Conservation (phyloP, 1,284 basidiomycete species). For the Mycena sp. region DNA sequence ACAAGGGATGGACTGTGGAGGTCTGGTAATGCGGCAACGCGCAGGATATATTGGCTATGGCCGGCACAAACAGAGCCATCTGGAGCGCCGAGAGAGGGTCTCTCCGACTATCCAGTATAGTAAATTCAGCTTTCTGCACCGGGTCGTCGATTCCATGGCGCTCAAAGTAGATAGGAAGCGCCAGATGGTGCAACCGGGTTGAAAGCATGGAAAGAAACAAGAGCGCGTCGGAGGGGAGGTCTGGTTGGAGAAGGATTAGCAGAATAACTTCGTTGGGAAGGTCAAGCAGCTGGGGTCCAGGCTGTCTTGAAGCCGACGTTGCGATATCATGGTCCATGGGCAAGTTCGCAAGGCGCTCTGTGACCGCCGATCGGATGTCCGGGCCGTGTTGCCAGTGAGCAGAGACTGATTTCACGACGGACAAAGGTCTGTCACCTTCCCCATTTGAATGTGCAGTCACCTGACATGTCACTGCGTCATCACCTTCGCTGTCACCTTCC, state of each 20-base stretch:
- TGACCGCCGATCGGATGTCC: no score
- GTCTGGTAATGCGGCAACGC: conserved; percentile 12
- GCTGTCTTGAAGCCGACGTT: no score
- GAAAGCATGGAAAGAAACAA: conserved; percentile 29
- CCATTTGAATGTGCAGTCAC: no score
- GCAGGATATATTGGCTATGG: conserved; percentile 23
- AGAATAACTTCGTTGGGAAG: conserved; percentile 36
- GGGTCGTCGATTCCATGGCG: conserved; percentile 28
- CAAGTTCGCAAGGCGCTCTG: no score
- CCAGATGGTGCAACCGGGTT: conserved; percentile 28
- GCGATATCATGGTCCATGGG: no score
- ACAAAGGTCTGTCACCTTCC: no score
- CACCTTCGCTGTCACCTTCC: no score
- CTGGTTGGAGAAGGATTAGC: conserved; percentile 27
- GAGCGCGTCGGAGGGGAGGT: conserved; percentile 20
- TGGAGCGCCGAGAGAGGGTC: conserved; percentile 25
- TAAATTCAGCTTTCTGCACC: conserved; percentile 6
- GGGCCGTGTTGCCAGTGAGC: no score
- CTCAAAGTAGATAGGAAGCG: conserved; percentile 32
- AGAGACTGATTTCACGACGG: no score
- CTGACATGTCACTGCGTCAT: no score
- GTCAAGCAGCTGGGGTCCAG: conserved; percentile 18
- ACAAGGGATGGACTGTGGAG: conserved; percentile 5
- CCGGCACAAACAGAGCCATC: conserved; percentile 26
- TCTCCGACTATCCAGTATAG: conserved; percentile 6